A percentile compares a stretch with the other conserved stretches of the same genome.
These are phyloP conservation scores for Fraxinus albicans DNA, from an alignment of 305 asterid genomes.

Conservation along the genomic window DNA sequence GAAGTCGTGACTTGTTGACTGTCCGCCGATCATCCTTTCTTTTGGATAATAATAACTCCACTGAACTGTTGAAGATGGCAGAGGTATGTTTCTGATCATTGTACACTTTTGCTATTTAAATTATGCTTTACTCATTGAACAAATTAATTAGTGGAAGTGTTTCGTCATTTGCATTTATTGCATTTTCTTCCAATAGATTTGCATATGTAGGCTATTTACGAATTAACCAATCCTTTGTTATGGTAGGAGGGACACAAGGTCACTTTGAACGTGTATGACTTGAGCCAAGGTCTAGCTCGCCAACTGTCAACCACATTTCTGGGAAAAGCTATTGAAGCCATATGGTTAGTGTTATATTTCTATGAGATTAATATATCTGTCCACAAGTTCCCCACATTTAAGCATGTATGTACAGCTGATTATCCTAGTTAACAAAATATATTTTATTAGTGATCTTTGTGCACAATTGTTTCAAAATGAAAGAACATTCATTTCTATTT, in stretches of 20 bases:
- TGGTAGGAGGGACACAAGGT: slow-evolving; percentile 83
- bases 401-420: not conserved
- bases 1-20: not conserved
- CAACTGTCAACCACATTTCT: slow-evolving; percentile 75
- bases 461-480: not conserved
- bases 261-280: slow-evolving; percentile 74
- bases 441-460: not conserved
- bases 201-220: not conserved
- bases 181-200: not conserved
- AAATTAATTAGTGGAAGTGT: not conserved
- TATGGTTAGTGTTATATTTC: slow-evolving; percentile 55
- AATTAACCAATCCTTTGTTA: slow-evolving; percentile 7
- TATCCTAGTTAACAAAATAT: not conserved
- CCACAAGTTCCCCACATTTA: not conserved
- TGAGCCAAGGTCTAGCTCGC: slow-evolving; percentile 93
- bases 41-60: not conserved
- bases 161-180: not conserved
- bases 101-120: not conserved
- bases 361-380: not conserved
- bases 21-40: slow-evolving; percentile 25
- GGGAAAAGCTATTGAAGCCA: slow-evolving; percentile 90
- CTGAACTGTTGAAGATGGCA: slow-evolving; percentile 49
- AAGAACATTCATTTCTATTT: not conserved
- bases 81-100: slow-evolving; percentile 43
- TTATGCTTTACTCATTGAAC: not conserved